Evolutionary conservation across 352 stramenopile species (phyloP).

Genomic region (Pythium periplocum): DNA sequence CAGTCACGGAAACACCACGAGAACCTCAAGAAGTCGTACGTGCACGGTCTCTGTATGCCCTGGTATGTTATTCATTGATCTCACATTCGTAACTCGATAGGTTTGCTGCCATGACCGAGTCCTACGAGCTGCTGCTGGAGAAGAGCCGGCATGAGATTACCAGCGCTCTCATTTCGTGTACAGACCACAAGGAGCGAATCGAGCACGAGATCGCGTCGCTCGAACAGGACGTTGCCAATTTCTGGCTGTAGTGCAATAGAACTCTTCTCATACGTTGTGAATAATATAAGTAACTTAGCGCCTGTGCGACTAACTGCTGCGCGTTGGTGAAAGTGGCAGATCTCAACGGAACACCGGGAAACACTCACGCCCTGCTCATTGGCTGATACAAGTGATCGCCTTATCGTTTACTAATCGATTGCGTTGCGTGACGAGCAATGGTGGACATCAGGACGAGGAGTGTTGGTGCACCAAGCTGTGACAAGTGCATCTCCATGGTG

Average conservation of each 20-base stretch:
- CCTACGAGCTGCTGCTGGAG: slow-evolving; percentile 42
- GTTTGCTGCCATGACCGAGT: slow-evolving; percentile 38
- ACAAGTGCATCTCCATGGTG: no score
- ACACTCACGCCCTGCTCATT: no score
- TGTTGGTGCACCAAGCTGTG: no score
- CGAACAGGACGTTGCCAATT: slow-evolving; percentile 43
- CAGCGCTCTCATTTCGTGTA: slow-evolving; percentile 58
- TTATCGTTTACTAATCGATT: no score
- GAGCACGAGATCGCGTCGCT: slow-evolving; percentile 56
- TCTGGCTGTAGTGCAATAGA: slow-evolving; percentile 28
- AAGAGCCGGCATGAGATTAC: slow-evolving; percentile 60
- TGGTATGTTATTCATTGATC: slow-evolving; percentile 5
- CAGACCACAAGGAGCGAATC: slow-evolving; percentile 58
- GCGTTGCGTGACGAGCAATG: no score
- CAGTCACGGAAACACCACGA: slow-evolving; percentile 35
- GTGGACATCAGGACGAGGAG: no score
- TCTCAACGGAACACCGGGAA: no score
- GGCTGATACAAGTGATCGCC: no score
- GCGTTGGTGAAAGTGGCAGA: no score
- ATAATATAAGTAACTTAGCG: neutral
- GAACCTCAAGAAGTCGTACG: slow-evolving; percentile 52
- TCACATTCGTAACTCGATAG: slow-evolving; percentile 15
- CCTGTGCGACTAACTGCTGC: no score
- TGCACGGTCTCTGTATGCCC: neutral
- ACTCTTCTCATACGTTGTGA: slow-evolving; percentile 1